Evolutionary conservation across 495 filamentous ascomycete genomes (phyloP), one percentile per base, ranked within the genome.

Genomic region (Zalerion maritima): DNA sequence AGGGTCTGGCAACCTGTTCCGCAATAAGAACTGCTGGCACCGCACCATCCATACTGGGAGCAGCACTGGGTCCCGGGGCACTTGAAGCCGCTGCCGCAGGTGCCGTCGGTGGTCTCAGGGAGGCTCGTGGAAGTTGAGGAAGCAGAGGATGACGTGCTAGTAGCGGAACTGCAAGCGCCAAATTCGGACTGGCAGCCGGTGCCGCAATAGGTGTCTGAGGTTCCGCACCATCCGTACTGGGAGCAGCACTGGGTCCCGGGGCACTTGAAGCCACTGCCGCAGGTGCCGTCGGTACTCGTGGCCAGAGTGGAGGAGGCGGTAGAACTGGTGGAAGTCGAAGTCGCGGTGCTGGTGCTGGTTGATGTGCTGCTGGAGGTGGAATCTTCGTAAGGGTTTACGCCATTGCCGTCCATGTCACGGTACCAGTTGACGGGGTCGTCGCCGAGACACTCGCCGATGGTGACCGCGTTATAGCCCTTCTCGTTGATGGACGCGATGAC

Each of bases 401-500:
- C n/a, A n/a, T n/a, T n/a, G n/a, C 10, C 17, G 5, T 14, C 21
- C 1, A 41, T 14, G 23, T 30, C 32, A 16, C 58, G 48, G 29
- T 66, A 66, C 62, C 62, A 64, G 30, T 61, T 57, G 7, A 53
- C 57, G 15, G 26, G 16, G 23, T 52, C 41, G 13, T 52, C 46
- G 2, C 40, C 38, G 16, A 64, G 36, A 32, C 61, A 66, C 34
- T 45, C 35, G 13, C 51, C 58, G 18, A 47, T 46, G 2, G 62
- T 56, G 3, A 64, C 60, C 12, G 48, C 46, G 21, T 41, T 36
- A 33, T 50, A 81, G 6, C 69, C 68, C 13, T 63, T 54, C 5
- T 43, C 38, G 10, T 37, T 36, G 23, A 76, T 60, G 12, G 48
- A 49, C 26, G 68, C 50, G 14, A 81, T 47, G 63, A 75, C 75